A percentile compares a stretch with the other conserved stretches of the same genome.
phyloP scores from a whole-genome alignment of 2,329 filamentous ascomycete species.

The Capronia coronata region DNA sequence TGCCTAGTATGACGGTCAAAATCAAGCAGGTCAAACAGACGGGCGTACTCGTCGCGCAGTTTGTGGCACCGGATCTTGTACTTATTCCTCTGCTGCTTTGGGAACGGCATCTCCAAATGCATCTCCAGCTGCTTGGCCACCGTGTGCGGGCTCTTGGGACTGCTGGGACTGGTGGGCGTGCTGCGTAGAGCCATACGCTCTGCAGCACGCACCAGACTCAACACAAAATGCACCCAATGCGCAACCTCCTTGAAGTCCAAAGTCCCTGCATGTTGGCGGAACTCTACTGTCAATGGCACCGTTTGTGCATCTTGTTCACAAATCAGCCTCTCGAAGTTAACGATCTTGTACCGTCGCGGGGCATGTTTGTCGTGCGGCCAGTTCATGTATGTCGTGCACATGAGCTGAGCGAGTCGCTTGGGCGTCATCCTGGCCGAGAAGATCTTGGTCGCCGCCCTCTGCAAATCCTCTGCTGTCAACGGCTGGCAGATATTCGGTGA shows the following conservation, averaged over 20 bases:
- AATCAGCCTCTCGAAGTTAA: conserved; percentile 7
- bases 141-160: not conserved
- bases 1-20: conserved; percentile 1
- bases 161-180: not conserved
- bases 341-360: conserved; percentile 4
- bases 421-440: conserved; percentile 9
- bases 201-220: conserved; percentile 9
- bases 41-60: not conserved
- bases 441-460: conserved; percentile 4
- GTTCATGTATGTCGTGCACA: not conserved
- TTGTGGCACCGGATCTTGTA: conserved; percentile 1
- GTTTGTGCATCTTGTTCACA: not conserved
- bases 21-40: conserved; percentile 4
- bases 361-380: not conserved
- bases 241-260: conserved; percentile 7
- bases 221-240: conserved; percentile 9
- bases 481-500: conserved; percentile 1
- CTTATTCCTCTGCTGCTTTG: conserved; percentile 3
- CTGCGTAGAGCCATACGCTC: conserved; percentile 4
- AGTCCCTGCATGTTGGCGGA: conserved; percentile 5
- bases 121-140: not conserved
- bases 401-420: conserved; percentile 3
- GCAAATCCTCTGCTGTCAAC: not conserved
- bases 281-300: conserved; percentile 9
- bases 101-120: not conserved